Evolutionary conservation across 805 yeast species (phyloP).

Genomic region (Lachancea fermentati): DNA sequence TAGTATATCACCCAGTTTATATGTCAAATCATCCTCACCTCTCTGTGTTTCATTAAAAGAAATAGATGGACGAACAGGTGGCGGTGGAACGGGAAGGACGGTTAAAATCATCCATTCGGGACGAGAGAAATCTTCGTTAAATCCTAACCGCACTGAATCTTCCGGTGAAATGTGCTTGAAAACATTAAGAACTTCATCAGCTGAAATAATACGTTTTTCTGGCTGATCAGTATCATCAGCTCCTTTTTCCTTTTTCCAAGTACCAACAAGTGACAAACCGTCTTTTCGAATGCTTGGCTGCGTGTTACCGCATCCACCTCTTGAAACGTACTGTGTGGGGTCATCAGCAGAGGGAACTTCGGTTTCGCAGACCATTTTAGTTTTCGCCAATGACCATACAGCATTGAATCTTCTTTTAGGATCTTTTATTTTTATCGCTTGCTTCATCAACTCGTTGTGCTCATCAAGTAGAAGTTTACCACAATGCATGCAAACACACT

Average conservation of each 20-base stretch:
- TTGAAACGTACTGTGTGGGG: conserved; percentile 45
- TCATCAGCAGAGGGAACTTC: conserved; percentile 66
- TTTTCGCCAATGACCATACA: conserved; percentile 87
- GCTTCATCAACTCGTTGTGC: conserved; percentile 61
- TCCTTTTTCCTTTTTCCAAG: conserved; percentile 89
- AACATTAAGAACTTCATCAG: conserved; percentile 84
- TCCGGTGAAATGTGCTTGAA: conserved; percentile 84
- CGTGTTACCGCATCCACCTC: conserved; percentile 98
- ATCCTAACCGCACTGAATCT: conserved; percentile 78
- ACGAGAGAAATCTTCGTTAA: conserved; percentile 92
- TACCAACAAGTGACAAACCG: conserved; percentile 93
- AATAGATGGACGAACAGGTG: conserved; percentile 97
- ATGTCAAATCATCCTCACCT: conserved; percentile 98
- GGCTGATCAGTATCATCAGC: conserved; percentile 81
- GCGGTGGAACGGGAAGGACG: conserved; percentile 99
- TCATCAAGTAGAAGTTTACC: conserved; percentile 91
- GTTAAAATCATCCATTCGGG: conserved; percentile 98
- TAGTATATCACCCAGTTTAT: conserved; percentile 91
- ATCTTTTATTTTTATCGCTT: conserved; percentile 82
- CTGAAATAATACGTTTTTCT: conserved; percentile 81
- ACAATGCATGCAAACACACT: conserved; percentile 97
- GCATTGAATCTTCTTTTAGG: conserved; percentile 96
- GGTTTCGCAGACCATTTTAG: conserved; percentile 94
- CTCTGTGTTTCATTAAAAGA: conserved; percentile 97
- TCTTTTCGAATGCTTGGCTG: conserved; percentile 96